Base-by-base conservation (phyloP, 352 stramenopile genomes). In the Phytophthora agathidicida region DNA sequence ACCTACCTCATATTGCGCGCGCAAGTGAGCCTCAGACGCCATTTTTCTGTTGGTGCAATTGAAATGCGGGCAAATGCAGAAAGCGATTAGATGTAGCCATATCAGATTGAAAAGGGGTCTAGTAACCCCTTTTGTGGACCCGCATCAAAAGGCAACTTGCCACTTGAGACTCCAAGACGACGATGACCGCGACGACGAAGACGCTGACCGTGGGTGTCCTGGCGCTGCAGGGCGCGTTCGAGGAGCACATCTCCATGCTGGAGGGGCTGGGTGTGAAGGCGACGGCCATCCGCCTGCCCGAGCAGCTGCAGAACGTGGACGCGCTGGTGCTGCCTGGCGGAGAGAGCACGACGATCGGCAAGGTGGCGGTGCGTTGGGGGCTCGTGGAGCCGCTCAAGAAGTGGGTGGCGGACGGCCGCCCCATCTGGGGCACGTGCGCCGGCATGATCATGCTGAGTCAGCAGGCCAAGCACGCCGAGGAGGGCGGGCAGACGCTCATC, bases 381-480 rank as follows among this genome's bases (percentile, higher is more conserved):
- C 68, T 96, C 23, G 68, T 88, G 33, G 86, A 92, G 35, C 83
- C 84, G 9, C 65, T 96, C 14, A 86, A 88, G 51, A 68, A 93
- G 62, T 96, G 86, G 82, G 85, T 94, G 11, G 67, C 66, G 7
- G 62, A 75, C 37, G 52, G 77, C 22, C 68, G 76, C 7, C 96
- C 96, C 13, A 97, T 97, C 27, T 99, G 96, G 95, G 96, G 96
- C 48, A 99, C 96, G 5, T 99, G 96, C 68, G 96, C 96, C 2
- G 96, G 96, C 50, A 98, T 99, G 93, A 98, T 99, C 77, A 85
- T 99, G 66, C 80, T 99, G 27, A 71, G 63, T 13, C 57, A 71
- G 82, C 96, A 48, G 60, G 85, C 83, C 51, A 91, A 91, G 65
- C 83, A 93, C 64, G 72, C 72, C 13, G 87, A 98, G 60, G 73